Evolutionary conservation across 2,329 filamentous ascomycete genomes (phyloP), one percentile per base, ranked within the genome.

Genomic region (Paracorniculantispora psalliotae): DNA sequence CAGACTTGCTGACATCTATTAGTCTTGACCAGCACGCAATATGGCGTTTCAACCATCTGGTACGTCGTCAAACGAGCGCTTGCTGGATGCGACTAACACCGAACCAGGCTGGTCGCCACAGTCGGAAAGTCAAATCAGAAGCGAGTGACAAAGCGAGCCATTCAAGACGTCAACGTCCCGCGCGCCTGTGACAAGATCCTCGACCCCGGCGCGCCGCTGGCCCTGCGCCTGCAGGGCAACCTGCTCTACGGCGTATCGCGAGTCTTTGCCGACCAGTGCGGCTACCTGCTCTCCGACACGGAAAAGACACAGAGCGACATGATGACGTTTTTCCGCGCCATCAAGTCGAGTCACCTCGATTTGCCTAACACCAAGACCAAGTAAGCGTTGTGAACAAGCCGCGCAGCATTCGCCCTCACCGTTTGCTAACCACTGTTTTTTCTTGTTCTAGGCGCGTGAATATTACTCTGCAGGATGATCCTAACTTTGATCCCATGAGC

Each of bases 11-110:
- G 77, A 65, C 21, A 10, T 23, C 46, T n/a, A 21, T 12, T 59
- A 88, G 85, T 99, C 61, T 84, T 99, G 58, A 94, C 87, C 3
- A 93, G 84, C 62, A 86, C 86, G 69, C 88, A 94, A 71, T 90
- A 97, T 82, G 94, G 94, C 59, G 90, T 99, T 59, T 89, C 93
- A 15, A 99, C 93, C 2, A 88, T 99, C 61, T 99, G 94, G 93
- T 96, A 79, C 30, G n/a, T 28, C 17, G 17, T 17, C 3, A 48
- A 53, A 26, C 6, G n/a, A 23, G 23, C 17, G n/a, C 9, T 19
- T 23, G 17, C 47, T 17, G 9, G n/a, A n/a, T 59, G 62, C 57
- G 61, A 13, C 33, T 48, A 48, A 39, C 33, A 61, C 37, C 26
- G 17, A 43, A 33, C 43, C 63, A 97, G 93, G 93, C 85, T 97